A percentile compares a stretch with the other conserved stretches of the same genome.
Conservation (phyloP, 768 basidiomycete species). For the Rubroboletus pulcherrimus region DNA sequence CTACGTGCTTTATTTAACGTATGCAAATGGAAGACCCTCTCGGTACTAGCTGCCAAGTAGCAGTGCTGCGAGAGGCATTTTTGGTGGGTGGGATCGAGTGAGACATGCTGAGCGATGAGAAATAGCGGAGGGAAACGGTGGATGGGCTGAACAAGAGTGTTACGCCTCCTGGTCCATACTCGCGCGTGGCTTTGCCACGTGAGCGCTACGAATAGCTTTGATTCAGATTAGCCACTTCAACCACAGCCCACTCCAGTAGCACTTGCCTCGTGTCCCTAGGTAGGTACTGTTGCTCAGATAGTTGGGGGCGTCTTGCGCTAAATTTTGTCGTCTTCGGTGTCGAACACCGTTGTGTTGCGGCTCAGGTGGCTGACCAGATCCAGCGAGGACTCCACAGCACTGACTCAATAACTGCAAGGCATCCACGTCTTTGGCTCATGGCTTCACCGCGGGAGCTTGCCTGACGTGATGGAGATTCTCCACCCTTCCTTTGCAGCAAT, state of each 20-base stretch:
- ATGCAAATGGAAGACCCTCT: neutral
- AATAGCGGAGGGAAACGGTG: constrained; percentile 27
- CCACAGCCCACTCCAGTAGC: neutral
- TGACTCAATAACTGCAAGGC: constrained; percentile 1
- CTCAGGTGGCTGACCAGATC: neutral
- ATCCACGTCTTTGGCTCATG: constrained; percentile 20
- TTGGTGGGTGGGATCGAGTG: constrained; percentile 12
- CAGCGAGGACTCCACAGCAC: neutral
- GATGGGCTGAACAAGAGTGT: constrained; percentile 33
- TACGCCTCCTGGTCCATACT: constrained; percentile 29
- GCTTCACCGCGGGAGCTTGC: constrained; percentile 15
- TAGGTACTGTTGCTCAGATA: neutral
- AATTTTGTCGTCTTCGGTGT: neutral
- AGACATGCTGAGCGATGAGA: constrained; percentile 26
- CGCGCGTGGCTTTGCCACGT: constrained; percentile 33
- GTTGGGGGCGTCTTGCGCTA: neutral
- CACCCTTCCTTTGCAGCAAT: constrained; percentile 24
- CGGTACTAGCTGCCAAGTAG: neutral
- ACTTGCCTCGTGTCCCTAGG: neutral
- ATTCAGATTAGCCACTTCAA: constrained; percentile 18
- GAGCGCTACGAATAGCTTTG: constrained; percentile 20
- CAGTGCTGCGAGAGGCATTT: neutral
- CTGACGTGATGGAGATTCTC: constrained; percentile 22
- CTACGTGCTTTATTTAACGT: neutral
- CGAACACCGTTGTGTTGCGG: neutral